Base-by-base conservation (phyloP, 768 basidiomycete genomes). In the Erythrobasidium yunnanense region DNA sequence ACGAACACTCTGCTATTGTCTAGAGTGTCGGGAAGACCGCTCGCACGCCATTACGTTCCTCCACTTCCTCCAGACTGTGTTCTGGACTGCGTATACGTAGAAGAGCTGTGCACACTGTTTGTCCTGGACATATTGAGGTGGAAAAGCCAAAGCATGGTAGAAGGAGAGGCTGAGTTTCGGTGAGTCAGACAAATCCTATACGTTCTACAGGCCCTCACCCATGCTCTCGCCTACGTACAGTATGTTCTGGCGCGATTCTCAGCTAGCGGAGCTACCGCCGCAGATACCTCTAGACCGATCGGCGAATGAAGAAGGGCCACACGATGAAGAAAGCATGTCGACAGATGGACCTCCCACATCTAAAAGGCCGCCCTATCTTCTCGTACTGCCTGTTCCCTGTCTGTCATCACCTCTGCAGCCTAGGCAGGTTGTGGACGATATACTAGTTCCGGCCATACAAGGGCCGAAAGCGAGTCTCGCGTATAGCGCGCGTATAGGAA, bases 81-180 rank as follows among this genome's bases (percentile, higher is more conserved):
- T 11, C 42, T 66, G 8, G 66, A 66, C 38, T 65, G 63, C 56
- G 49, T 66, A 38, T 66, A 57, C 45, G 17, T 49, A 49, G 54
- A 18, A 30, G 66, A 65, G 20, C 5, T 35, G 1, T n/a, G 5
- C 46, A 23, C 46, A 5, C 38, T 66, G 2, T 66, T 55, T 34
- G 38, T 47, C 22, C 22, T 49, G 11, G 66, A 66, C 42, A 27
- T 66, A 2, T 25, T 66, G 18, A 45, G 42, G 18, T 66, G 66
- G 66, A 49, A 55, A 27, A 25, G 29, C 2, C 45, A 57, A n/a
- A 57, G 55, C 34, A 42, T 66, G 4, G 55, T 32, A 13, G 66
- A 66, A 46, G 30, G 66, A 13, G 54, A 56, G 15, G 56, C 66
- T 20, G 66, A 66, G 13, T 66, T 66, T 49, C 66, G 56, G 56